phyloP scores from a whole-genome alignment of 1,284 basidiomycete species.

The Stereum hirsutum region DNA sequence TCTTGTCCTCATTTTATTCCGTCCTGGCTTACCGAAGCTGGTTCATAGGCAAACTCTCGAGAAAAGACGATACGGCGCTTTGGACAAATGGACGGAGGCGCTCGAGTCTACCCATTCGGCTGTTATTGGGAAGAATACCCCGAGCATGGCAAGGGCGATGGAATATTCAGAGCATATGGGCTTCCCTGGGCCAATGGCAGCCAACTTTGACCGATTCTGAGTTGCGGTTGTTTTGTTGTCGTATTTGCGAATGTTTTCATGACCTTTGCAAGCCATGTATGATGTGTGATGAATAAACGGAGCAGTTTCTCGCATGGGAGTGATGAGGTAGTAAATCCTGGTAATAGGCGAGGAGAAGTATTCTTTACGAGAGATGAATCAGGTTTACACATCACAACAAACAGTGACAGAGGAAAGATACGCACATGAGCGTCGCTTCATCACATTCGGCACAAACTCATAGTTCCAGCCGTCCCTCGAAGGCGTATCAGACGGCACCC shows the following conservation, averaged over 20 bases:
- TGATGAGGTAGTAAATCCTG: no score
- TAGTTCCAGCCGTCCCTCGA: constrained; percentile 71
- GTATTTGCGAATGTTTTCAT: no score
- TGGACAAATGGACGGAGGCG: constrained; percentile 76
- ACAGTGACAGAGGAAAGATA: no score
- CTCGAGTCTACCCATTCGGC: constrained; percentile 64
- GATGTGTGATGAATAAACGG: no score
- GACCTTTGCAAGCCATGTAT: no score
- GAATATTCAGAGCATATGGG: constrained; percentile 10
- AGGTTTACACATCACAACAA: no score
- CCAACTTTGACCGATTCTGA: background rate
- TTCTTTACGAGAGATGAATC: no score
- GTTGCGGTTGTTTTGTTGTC: background rate
- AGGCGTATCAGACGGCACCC: constrained; percentile 72
- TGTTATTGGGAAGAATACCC: constrained; percentile 65
- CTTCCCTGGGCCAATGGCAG: background rate
- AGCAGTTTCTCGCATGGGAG: no score
- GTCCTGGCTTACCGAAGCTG: background rate
- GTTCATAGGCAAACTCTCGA: constrained; percentile 67
- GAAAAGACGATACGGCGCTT: constrained; percentile 74
- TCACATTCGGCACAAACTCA: no score
- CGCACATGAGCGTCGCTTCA: no score
- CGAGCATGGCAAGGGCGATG: constrained; percentile 18
- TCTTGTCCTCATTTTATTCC: background rate
- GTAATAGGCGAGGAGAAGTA: no score